Base-by-base conservation (phyloP, 352 stramenopile species). In the Phytophthora idaei region DNA sequence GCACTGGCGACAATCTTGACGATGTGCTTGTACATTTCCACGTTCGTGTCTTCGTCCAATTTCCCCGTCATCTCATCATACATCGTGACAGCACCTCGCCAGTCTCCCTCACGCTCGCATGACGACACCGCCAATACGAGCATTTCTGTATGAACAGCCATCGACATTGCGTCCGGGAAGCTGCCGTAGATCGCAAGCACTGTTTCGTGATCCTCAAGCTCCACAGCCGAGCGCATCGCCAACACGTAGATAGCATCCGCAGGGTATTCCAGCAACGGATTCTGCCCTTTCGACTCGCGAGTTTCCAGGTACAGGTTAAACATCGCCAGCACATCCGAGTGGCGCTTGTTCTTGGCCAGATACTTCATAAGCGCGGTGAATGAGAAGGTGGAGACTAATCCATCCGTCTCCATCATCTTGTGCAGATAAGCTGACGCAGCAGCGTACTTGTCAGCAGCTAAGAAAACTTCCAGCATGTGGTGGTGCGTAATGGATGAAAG, bases 1-100 rank as follows among this genome's bases (percentile, higher is more conserved):
- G 86, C 83, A 58, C 86, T 83, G 8, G 86, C 88, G 29, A 96
- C 88, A 60, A 93, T 86, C 67, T 90, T 89, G 34, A 96, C 85
- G 31, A 94, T 85, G 15, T 82, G 72, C 47, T 94, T 85, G 79
- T 96, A 96, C 48, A 93, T 70, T 65, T 82, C 72, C 32, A 90
- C 75, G 67, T 92, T 93, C 47, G 68, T 89, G 14, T 78, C 75
- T 37, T 80, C 76, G 42, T 86, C 76, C 36, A 91, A 46, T 21
- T 69, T 62, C 55, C 73, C 72, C 5, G 81, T 85, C 66, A 94
- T 76, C 45, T 90, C 80, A 58, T 90, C 85, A 59, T 92, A 96
- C 55, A 93, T 62, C 21, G 85, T 82, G 48, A 96, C 88, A 11
- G 86, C 87, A 9, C 67, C 65, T 12, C 85, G 79, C 88, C 88